phyloP scores from a whole-genome alignment of 371 early-diverging fungal genomes.

The Lichtheimia ornata region DNA sequence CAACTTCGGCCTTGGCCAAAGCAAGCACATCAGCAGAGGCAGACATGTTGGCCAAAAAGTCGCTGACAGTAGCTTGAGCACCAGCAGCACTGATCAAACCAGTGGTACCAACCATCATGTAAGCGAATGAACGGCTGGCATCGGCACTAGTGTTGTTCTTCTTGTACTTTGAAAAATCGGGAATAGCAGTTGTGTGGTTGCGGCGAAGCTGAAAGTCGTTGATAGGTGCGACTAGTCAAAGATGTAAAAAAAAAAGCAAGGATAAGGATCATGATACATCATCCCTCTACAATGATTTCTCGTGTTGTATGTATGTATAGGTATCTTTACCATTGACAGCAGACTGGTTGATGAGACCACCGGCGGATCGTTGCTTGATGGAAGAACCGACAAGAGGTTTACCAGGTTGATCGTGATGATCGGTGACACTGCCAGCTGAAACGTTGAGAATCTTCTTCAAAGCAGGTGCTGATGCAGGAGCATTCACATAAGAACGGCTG shows the following conservation, averaged over 20 bases:
- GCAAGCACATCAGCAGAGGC: conserved; percentile 98
- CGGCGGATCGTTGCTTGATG: conserved; percentile 29
- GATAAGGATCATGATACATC: background rate
- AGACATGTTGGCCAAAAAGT: conserved; percentile 88
- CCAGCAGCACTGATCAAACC: conserved; percentile 84
- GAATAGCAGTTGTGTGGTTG: conserved; percentile 64
- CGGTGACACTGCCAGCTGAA: conserved; percentile 24
- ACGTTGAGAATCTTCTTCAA: conserved; percentile 41
- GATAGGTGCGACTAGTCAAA: conserved; percentile 27
- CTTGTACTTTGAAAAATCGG: conserved; percentile 69
- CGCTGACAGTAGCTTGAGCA: conserved; percentile 91
- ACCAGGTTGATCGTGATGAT: conserved; percentile 35
- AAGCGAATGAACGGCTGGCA: conserved; percentile 81
- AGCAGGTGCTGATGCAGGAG: conserved; percentile 47
- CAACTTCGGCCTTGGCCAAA: conserved; percentile 96
- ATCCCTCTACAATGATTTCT: too few relatives aligned
- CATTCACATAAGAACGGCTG: conserved; percentile 46
- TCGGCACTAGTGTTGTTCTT: conserved; percentile 62
- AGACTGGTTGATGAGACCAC: conserved; percentile 23
- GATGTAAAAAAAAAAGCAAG: background rate
- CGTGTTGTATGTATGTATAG: background rate
- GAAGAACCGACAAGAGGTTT: conserved; percentile 34
- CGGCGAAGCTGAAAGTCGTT: conserved; percentile 54
- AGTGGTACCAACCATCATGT: conserved; percentile 94
- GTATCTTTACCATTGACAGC: conserved; percentile 27